Evolutionary conservation across 768 basidiomycete genomes (phyloP), one percentile per base, ranked within the genome.

Genomic region (Ramaria rubella): DNA sequence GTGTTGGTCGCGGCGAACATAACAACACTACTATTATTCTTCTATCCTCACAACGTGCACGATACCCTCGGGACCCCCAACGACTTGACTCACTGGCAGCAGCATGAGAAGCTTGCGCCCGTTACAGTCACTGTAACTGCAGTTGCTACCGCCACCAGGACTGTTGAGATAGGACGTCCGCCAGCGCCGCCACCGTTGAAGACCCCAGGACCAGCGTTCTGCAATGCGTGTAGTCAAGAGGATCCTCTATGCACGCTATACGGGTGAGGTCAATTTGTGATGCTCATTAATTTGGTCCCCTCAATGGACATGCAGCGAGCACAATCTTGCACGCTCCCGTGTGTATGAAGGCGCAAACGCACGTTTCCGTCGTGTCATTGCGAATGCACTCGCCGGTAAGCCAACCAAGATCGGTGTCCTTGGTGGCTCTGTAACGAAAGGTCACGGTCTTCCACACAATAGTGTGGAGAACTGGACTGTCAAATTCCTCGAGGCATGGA

Each of bases 261-360:
- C 23, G 55, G 55, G 55, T 56, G 49, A 2, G 33, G n/a, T 48
- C 40, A 24, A 27, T 51, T 2, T 31, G 4, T n/a, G 17, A 34
- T 33, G 17, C 34, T 51, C 14, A 8, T 31, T 12, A 14, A 11
- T 21, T 8, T 34, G 9, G 19, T 51, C 11, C n/a, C 29, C 33
- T 11, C 17, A 3, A 31, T 51, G 19, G 23, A 15, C 29, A 8
- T 30, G 24, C 12, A 59, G 58, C 11, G 42, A 46, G 33, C 49
- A 57, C 40, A 60, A 57, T 26, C 56, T 60, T 9, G 59, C 59
- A 17, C 48, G 55, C 7, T 57, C 59, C 15, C 56, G 59, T 30
- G 42, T 36, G 1, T 60, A 57, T 29, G 59, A 60, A 55, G 59
- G 59, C 23, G 31, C 59, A 24, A 60, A 60, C 34, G 55, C 59